These are phyloP conservation scores for Globisporangium apiculatum DNA, from an alignment of 352 stramenopile species.

Conservation along the genomic window DNA sequence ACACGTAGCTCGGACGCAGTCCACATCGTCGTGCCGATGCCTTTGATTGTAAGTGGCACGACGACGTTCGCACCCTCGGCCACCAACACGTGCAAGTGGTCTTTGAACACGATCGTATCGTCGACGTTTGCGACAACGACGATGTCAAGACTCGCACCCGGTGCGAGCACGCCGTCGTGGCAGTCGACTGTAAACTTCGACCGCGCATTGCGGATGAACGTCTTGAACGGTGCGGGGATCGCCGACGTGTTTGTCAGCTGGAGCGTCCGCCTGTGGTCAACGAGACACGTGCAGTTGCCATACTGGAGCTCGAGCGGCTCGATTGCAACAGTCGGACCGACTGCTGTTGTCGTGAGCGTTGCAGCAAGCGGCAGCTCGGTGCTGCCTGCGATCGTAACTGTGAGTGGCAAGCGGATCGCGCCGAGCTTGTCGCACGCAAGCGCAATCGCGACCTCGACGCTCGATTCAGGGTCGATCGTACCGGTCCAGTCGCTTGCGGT, in stretches of 20 bases:
- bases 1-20: slow-evolving; percentile 78
- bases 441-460: slow-evolving; percentile 66
- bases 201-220: slow-evolving; percentile 88
- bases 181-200: slow-evolving; percentile 91
- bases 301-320: slow-evolving; percentile 83
- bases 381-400: slow-evolving; percentile 77
- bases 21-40: slow-evolving; percentile 94
- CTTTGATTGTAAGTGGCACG: slow-evolving; percentile 85
- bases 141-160: slow-evolving; percentile 67
- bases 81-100: slow-evolving; percentile 92
- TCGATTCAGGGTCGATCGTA: slow-evolving; percentile 50
- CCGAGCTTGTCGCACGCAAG: slow-evolving; percentile 89
- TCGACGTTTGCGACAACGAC: slow-evolving; percentile 89
- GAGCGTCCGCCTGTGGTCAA: slow-evolving; percentile 66
- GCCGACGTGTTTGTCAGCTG: slow-evolving; percentile 85
- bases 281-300: slow-evolving; percentile 88
- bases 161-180: slow-evolving; percentile 81
- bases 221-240: slow-evolving; percentile 90
- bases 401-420: slow-evolving; percentile 86
- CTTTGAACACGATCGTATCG: slow-evolving; percentile 88
- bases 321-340: slow-evolving; percentile 82
- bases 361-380: slow-evolving; percentile 86
- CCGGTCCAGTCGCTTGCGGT: slow-evolving; percentile 50
- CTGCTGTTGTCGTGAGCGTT: slow-evolving; percentile 76
- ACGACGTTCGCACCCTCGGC: slow-evolving; percentile 88